Conservation (phyloP, 2,329 filamentous ascomycete species). For the Colletotrichum echinochloae region DNA sequence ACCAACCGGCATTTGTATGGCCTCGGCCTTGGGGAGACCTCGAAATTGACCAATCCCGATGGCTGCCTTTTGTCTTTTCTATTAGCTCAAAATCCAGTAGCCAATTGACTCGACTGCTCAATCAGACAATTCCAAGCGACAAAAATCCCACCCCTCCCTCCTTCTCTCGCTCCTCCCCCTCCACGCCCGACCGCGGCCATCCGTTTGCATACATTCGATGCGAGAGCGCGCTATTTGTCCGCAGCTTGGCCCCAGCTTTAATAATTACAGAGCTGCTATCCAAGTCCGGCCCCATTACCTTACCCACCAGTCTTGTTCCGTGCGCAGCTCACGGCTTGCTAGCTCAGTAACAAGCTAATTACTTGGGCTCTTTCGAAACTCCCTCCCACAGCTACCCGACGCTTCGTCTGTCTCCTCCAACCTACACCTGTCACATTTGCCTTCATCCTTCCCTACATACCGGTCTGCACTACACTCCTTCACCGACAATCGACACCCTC, state of each 20-base stretch:
- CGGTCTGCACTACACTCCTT: not conserved
- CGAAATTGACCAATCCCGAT: not conserved
- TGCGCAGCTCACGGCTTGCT: not conserved
- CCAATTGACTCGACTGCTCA: not conserved
- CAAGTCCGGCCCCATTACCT: not conserved
- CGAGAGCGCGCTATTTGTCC: not conserved
- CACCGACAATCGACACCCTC: not conserved
- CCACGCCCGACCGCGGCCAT: not conserved
- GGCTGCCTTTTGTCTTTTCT: not conserved
- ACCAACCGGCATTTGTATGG: not conserved
- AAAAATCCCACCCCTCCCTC: not conserved
- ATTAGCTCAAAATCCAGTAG: not conserved
- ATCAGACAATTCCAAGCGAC: not conserved
- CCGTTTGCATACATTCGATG: slow-evolving; percentile 4
- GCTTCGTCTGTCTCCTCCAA: not conserved
- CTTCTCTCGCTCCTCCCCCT: not conserved
- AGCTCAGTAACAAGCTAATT: not conserved
- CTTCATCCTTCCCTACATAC: not conserved
- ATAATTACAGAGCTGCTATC: not conserved
- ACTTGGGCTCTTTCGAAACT: not conserved
- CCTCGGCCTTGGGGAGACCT: not conserved
- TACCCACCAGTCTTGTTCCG: not conserved
- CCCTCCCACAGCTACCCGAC: not conserved
- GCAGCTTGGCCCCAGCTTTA: not conserved
- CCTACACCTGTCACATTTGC: slow-evolving; percentile 1